Percentiles rank a stretch among this genome's conserved stretches.
These are phyloP conservation scores for Stramenopiles sp. DNA, from an alignment of 352 stramenopile genomes.

Conservation along the genomic window DNA sequence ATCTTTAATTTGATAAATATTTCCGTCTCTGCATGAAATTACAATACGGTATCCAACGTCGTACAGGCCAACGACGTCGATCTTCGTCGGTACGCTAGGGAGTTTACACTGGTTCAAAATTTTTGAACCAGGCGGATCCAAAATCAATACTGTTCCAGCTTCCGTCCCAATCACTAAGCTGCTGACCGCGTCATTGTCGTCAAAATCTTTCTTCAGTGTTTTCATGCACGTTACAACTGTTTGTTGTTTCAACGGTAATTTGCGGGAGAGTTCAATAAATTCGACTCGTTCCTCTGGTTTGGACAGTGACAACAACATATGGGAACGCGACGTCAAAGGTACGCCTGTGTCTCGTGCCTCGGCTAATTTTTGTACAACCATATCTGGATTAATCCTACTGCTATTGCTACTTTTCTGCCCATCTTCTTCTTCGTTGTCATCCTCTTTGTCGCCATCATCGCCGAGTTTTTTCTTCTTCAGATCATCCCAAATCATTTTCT, in stretches of 20 bases:
- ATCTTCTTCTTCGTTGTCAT: background rate
- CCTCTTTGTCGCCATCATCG: background rate
- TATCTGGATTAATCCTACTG: background rate
- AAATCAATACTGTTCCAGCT: conserved; percentile 30
- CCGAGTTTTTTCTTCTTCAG: conserved; percentile 19
- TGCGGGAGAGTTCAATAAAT: background rate
- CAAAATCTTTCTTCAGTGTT: conserved; percentile 61
- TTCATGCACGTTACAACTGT: conserved; percentile 55
- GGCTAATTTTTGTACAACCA: background rate
- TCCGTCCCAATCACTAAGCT: conserved; percentile 64
- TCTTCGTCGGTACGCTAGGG: conserved; percentile 12
- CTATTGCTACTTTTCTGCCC: background rate
- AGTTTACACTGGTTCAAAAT: conserved; percentile 14
- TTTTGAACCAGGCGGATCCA: conserved; percentile 28
- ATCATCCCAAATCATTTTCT: conserved; percentile 43
- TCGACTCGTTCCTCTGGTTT: background rate
- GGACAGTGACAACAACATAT: background rate
- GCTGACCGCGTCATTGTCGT: conserved; percentile 45
- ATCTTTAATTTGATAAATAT: conserved; percentile 59
- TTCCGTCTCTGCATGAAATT: conserved; percentile 52
- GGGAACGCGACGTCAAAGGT: background rate
- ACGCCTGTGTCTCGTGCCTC: background rate
- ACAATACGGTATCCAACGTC: conserved; percentile 62
- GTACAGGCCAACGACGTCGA: conserved; percentile 16
- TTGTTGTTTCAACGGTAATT: conserved; percentile 15